Evolutionary conservation across 1,284 basidiomycete genomes (phyloP).

Genomic region (Takashimella tepidaria): DNA sequence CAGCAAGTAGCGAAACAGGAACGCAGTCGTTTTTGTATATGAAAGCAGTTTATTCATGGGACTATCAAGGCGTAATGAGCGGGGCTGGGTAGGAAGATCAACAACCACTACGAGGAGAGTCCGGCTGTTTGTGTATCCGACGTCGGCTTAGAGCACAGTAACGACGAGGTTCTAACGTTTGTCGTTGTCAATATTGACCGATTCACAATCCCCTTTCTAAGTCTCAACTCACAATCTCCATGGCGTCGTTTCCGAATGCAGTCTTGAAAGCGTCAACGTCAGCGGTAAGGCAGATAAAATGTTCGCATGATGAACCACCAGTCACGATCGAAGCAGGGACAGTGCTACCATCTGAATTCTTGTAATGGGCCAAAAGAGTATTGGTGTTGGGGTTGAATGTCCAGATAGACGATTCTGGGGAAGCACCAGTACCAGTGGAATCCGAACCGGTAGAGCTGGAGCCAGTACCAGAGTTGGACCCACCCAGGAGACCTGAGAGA

Average conservation of each 20-base stretch:
- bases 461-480: background rate
- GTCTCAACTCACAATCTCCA: conserved; percentile 19
- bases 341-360: background rate
- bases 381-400: background rate
- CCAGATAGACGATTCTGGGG: background rate
- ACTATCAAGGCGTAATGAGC: too few species aligned
- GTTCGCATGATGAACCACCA: conserved; percentile 18
- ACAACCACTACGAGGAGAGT: too few species aligned
- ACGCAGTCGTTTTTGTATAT: too few species aligned
- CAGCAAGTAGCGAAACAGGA: too few species aligned
- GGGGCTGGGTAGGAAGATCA: too few species aligned
- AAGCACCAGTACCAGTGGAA: background rate
- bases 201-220: too few species aligned
- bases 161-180: background rate
- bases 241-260: conserved; percentile 14
- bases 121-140: too few species aligned
- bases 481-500: conserved; percentile 47
- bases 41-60: too few species aligned
- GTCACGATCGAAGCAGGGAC: conserved; percentile 24
- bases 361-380: background rate
- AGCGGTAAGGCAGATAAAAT: conserved; percentile 21
- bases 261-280: conserved; percentile 22
- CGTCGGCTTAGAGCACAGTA: background rate
- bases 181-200: too few species aligned
- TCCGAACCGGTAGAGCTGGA: background rate